Percentiles rank a stretch among this genome's conserved stretches.
These are phyloP conservation scores for Eucalyptus rudis DNA, from an alignment of 345 rosid genomes.

Conservation along the genomic window DNA sequence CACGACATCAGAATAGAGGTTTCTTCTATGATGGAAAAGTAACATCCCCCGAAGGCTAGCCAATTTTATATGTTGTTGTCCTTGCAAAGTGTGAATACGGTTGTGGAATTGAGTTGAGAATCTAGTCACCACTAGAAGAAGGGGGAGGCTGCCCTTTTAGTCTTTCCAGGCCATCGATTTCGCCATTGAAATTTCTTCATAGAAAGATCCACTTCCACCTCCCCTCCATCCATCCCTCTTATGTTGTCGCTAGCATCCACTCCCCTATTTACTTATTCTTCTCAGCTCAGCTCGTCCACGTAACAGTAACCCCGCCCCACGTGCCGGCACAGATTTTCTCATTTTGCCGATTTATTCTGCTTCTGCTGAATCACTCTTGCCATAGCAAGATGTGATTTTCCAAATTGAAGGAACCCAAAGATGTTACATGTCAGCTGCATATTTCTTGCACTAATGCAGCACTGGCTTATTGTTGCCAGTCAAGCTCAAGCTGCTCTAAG, in stretches of 20 bases:
- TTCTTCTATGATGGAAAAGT: background rate
- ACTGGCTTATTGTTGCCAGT: background rate
- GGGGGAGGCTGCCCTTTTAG: background rate
- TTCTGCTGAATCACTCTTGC: background rate
- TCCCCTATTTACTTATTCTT: background rate
- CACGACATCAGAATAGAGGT: background rate
- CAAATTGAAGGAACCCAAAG: background rate
- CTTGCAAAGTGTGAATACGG: background rate
- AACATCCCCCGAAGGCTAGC: background rate
- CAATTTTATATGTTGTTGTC: background rate
- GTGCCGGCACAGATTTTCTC: background rate
- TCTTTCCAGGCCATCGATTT: background rate
- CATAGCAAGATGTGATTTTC: background rate
- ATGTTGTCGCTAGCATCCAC: background rate
- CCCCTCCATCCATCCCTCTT: background rate
- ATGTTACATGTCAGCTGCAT: constrained; percentile 5
- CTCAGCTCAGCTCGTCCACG: background rate
- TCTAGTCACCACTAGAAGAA: constrained; percentile 6
- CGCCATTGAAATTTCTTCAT: background rate
- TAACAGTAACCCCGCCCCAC: background rate
- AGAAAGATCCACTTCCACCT: background rate
- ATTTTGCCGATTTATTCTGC: background rate
- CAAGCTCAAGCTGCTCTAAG: background rate
- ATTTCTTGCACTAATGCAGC: constrained; percentile 7
- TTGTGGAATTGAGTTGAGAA: background rate